These are phyloP conservation scores for Asterella californica DNA, from an alignment of 225 moss, liverwort and hornwort species.

Conservation along the genomic window DNA sequence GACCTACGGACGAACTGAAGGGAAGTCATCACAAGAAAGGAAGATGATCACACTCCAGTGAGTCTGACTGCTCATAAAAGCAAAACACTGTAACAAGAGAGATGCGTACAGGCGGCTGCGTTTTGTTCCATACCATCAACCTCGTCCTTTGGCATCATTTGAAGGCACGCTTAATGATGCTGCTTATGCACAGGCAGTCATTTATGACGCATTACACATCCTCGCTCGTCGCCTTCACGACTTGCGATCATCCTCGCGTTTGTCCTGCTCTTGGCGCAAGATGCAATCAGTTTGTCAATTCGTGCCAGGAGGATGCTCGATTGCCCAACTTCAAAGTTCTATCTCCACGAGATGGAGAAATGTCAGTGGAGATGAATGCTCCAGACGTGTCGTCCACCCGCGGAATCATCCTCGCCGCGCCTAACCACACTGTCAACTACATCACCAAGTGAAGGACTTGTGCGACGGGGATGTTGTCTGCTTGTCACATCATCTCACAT, in stretches of 20 bases:
- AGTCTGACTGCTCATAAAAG: background rate
- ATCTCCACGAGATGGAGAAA: background rate
- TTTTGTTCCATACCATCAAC: background rate
- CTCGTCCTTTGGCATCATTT: background rate
- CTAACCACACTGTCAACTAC: too few relatives aligned
- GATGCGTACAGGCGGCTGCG: background rate
- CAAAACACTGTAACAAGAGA: background rate
- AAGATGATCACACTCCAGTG: background rate
- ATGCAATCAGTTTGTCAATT: background rate
- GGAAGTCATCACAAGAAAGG: background rate
- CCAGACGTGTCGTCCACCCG: background rate
- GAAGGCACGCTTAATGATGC: background rate
- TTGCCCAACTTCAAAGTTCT: constrained; percentile 5
- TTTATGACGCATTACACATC: background rate
- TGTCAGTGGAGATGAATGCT: too few relatives aligned
- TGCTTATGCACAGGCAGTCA: background rate
- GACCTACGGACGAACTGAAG: background rate
- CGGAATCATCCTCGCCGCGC: background rate
- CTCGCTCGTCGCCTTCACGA: background rate
- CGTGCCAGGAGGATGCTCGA: constrained; percentile 2
- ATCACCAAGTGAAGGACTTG: too few relatives aligned
- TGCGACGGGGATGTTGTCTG: too few relatives aligned
- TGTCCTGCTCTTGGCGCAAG: background rate
- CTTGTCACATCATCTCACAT: too few relatives aligned
- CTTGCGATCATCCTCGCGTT: background rate